These are phyloP conservation scores for Arthrobotrys entomopaga DNA, from an alignment of 2,329 filamentous ascomycete genomes.

Conservation along the genomic window DNA sequence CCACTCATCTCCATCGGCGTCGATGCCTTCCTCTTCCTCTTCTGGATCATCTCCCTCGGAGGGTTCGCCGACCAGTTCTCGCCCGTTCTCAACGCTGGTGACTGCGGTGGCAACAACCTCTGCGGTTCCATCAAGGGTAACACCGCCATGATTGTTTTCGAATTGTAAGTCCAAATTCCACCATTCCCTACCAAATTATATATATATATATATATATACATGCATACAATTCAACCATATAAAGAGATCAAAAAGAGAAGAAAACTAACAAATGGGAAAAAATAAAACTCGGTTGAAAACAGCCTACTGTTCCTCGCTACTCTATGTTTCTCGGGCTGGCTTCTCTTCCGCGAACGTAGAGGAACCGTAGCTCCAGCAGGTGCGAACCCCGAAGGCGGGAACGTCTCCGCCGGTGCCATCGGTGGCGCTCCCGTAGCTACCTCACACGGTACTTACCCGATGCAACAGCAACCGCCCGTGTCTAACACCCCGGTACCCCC, in stretches of 20 bases:
- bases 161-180: conserved; percentile 48
- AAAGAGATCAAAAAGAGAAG: no score
- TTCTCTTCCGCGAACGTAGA: conserved; percentile 48
- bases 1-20: conserved; percentile 55
- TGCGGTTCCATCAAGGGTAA: conserved; percentile 30
- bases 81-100: conserved; percentile 23
- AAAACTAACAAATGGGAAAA: neutral
- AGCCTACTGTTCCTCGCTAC: conserved; percentile 58
- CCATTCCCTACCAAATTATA: no score
- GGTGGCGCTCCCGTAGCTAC: conserved; percentile 33
- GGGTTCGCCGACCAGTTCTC: conserved; percentile 53
- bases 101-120: conserved; percentile 7
- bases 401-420: conserved; percentile 51
- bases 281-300: neutral
- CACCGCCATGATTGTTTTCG: conserved; percentile 47
- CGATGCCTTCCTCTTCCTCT: conserved; percentile 62
- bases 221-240: conserved; percentile 1
- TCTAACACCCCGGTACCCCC: conserved; percentile 27
- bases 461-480: conserved; percentile 42
- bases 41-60: conserved; percentile 57
- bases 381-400: conserved; percentile 51
- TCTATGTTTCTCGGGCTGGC: conserved; percentile 55
- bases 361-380: conserved; percentile 29
- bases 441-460: conserved; percentile 49
- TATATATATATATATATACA: conserved; percentile 10